Evolutionary conservation across 441 rosid species (phyloP).

Genomic region (Corymbia calophylla): DNA sequence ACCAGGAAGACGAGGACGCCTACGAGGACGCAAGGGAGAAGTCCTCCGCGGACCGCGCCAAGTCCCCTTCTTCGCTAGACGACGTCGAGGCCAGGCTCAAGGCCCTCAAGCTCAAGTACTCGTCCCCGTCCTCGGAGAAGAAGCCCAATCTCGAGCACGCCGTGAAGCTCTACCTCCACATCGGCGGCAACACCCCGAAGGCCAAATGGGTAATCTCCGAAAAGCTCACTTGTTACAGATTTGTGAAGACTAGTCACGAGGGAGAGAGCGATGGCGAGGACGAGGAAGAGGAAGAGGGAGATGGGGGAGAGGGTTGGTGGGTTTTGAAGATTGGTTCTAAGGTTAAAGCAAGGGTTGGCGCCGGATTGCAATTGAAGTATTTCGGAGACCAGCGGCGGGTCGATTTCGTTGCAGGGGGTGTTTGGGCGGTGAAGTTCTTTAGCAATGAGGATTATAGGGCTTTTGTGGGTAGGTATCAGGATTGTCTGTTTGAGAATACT

Average conservation of each 20-base stretch:
- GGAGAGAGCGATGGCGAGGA: conserved; percentile 18
- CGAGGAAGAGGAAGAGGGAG: conserved; percentile 33
- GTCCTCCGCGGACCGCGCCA: conserved; percentile 32
- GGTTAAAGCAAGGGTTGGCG: conserved; percentile 52
- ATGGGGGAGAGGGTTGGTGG: conserved; percentile 57
- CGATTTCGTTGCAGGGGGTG: conserved; percentile 80
- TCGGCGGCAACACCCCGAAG: conserved; percentile 80
- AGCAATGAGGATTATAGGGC: conserved; percentile 41
- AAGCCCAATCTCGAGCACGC: conserved; percentile 40
- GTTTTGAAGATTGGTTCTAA: conserved; percentile 64
- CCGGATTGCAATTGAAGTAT: conserved; percentile 67
- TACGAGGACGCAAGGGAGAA: conserved; percentile 48
- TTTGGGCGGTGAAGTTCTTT: conserved; percentile 84
- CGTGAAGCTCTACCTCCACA: conserved; percentile 67
- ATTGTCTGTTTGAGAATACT: conserved; percentile 84
- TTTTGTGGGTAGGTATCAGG: conserved; percentile 45
- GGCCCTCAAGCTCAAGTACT: conserved; percentile 77
- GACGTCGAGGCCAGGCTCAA: conserved; percentile 76
- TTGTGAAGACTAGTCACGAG: conserved; percentile 34
- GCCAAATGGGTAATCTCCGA: conserved; percentile 92
- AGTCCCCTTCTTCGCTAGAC: conserved; percentile 52
- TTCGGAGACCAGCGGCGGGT: conserved; percentile 73
- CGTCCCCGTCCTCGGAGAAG: conserved; percentile 25
- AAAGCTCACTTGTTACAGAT: conserved; percentile 48
- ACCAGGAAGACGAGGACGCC: conserved; percentile 30